These are phyloP conservation scores for Phytophthora sp. DNA, from an alignment of 352 stramenopile genomes.

Conservation along the genomic window DNA sequence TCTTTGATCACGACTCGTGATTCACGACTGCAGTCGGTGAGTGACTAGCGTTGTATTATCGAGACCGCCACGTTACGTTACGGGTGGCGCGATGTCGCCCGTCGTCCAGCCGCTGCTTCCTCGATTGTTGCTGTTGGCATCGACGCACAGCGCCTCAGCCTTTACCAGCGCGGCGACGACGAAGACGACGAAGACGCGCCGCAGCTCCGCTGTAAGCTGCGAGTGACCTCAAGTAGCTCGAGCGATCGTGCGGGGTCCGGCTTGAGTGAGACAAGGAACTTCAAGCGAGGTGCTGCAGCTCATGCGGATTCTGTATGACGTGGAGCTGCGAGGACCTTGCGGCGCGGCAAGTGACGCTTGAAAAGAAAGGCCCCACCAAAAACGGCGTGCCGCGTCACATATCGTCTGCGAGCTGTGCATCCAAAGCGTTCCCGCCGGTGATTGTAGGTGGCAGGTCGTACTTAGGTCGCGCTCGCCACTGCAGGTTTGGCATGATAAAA, in stretches of 20 bases:
- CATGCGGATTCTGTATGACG: neutral
- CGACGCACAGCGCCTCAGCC: neutral
- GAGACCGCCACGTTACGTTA: constrained; percentile 26
- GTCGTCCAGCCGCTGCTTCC: constrained; percentile 22
- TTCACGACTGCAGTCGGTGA: neutral
- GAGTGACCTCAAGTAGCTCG: constrained; percentile 1
- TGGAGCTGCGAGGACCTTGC: too few species aligned
- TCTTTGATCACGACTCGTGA: too few species aligned
- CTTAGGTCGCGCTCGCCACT: too few species aligned
- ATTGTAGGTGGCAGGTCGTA: too few species aligned
- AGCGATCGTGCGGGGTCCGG: constrained; percentile 12
- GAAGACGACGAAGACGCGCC: neutral
- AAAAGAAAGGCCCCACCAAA: constrained; percentile 10
- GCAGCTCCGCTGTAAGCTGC: too few species aligned
- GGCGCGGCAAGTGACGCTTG: too few species aligned
- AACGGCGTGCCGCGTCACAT: constrained; percentile 5
- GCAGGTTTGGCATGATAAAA: too few species aligned
- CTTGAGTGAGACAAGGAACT: constrained; percentile 34
- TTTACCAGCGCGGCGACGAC: constrained; percentile 1
- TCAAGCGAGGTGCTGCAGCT: constrained; percentile 22
- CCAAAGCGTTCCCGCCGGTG: too few species aligned
- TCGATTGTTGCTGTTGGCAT: constrained; percentile 23
- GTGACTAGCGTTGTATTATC: constrained; percentile 1
- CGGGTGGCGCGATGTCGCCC: constrained; percentile 12
- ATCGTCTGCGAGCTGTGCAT: constrained; percentile 10